Base-by-base conservation (phyloP, 495 filamentous ascomycete genomes). In the Rhypophila decipiens region DNA sequence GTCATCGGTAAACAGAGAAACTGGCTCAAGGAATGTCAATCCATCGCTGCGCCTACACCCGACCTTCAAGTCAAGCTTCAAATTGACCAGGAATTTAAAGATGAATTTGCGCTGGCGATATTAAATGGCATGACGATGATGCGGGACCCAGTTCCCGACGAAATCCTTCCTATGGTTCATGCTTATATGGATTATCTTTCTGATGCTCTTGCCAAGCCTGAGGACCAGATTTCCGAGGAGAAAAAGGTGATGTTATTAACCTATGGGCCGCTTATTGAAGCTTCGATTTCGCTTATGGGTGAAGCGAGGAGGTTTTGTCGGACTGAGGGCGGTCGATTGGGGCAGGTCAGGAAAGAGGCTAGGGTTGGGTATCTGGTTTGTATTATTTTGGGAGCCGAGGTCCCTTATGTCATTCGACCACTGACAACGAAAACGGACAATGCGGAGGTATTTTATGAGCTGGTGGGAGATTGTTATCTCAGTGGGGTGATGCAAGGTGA, bases 381-480 rank as follows among this genome's bases (percentile, higher is more conserved):
- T 35, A 44, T 60, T 10, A 43, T 63, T 22, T 45, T 49, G 42
- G 60, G 60, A 18, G 57, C 57, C 9, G 55, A 60, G 29, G 52
- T 63, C 3, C 60, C 57, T 17, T 63, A 56, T 24, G 17, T 63
- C 8, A 10, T 60, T 18, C 40, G 60, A 24, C 48, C 51, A 18
- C 34, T 31, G 7, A 13, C 7, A 31, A 13, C 27, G 7, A 13
- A 31, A 13, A 13, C 24, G 13, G 11, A 17, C 9, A 37, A 35
- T 3, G 39, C 13, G 15, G 19, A 33, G 36, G 48, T 41, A 4
- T 34, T 22, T 1, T 51, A 51, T 27, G 34, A 18, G 17, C 37
- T 51, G 23, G n/a, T 51, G 17, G 48, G 42, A 1, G 48, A 51
- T 19, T 2, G 18, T n/a, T 51, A 33, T 19, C 34, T 51, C 3